Evolutionary conservation across 1,139 yeast genomes (phyloP).

Genomic region (Arxiozyma bovina): DNA sequence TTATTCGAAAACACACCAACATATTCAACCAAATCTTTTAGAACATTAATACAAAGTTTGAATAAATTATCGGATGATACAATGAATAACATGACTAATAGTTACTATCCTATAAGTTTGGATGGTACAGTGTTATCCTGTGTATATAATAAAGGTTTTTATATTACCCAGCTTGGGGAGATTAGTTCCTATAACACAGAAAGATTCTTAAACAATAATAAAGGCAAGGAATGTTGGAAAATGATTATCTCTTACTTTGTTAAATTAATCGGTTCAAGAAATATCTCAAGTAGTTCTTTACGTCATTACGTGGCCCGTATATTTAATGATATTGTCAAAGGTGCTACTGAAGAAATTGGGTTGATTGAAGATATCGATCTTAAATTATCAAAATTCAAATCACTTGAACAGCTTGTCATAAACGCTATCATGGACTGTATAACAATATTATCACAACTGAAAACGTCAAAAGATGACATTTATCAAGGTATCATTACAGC

Average conservation of each 20-base stretch:
- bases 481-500: slow-evolving; percentile 26
- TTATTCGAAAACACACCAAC: slow-evolving; percentile 53
- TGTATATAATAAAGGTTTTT: slow-evolving; percentile 33
- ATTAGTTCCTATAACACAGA: slow-evolving; percentile 43
- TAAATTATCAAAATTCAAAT: slow-evolving; percentile 12
- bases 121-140: slow-evolving; percentile 19
- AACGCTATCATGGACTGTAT: slow-evolving; percentile 20
- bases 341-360: slow-evolving; percentile 40
- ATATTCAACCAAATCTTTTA: slow-evolving; percentile 44
- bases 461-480: slow-evolving; percentile 22
- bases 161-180: slow-evolving; percentile 35
- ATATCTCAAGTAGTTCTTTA: slow-evolving; percentile 33
- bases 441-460: slow-evolving; percentile 19
- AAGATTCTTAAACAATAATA: slow-evolving; percentile 38
- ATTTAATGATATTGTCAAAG: slow-evolving; percentile 43
- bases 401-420: slow-evolving; percentile 18
- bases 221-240: slow-evolving; percentile 38
- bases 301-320: slow-evolving; percentile 42
- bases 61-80: slow-evolving; percentile 36
- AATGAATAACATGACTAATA: slow-evolving; percentile 16
- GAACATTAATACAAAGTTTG: slow-evolving; percentile 39
- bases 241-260: slow-evolving; percentile 40
- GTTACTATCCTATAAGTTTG: slow-evolving; percentile 9
- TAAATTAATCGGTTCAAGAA: slow-evolving; percentile 36
- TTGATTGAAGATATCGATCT: slow-evolving; percentile 13